These are phyloP conservation scores for Xerocomellus chrysenteron DNA, from an alignment of 768 basidiomycete species.

Conservation along the genomic window DNA sequence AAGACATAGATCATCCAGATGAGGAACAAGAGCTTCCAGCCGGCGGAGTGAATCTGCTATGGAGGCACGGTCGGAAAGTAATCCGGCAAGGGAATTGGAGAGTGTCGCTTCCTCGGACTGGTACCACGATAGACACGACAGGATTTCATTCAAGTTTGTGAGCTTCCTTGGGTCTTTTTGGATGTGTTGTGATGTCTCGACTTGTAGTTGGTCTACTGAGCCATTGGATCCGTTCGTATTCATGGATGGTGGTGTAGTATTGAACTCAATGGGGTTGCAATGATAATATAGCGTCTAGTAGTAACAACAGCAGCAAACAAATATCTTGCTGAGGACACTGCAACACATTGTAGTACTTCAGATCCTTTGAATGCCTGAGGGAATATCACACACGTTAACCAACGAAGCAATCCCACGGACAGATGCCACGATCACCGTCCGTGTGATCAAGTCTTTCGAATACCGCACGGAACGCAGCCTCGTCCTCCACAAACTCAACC, in stretches of 20 bases:
- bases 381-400: conserved; percentile 48
- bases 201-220: conserved; percentile 7
- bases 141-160: conserved; percentile 64
- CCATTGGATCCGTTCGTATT: conserved; percentile 7
- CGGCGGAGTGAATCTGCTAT: conserved; percentile 60
- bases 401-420: conserved; percentile 68
- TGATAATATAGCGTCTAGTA: no score
- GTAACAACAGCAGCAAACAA: no score
- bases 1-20: conserved; percentile 57
- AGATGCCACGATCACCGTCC: conserved; percentile 82
- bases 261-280: no score
- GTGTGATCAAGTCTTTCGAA: conserved; percentile 93
- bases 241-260: conserved; percentile 4
- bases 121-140: conserved; percentile 70
- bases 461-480: conserved; percentile 88
- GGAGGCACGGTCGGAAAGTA: conserved; percentile 68
- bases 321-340: no score
- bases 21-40: conserved; percentile 58
- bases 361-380: conserved; percentile 28
- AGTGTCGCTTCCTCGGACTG: conserved; percentile 78
- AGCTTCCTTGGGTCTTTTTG: conserved; percentile 39
- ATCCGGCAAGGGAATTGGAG: conserved; percentile 65
- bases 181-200: conserved; percentile 3
- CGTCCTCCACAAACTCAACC: conserved; percentile 79
- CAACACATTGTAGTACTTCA: not conserved